Conservation (phyloP, 768 basidiomycete species). For the Dacryopinax primogenitus region DNA sequence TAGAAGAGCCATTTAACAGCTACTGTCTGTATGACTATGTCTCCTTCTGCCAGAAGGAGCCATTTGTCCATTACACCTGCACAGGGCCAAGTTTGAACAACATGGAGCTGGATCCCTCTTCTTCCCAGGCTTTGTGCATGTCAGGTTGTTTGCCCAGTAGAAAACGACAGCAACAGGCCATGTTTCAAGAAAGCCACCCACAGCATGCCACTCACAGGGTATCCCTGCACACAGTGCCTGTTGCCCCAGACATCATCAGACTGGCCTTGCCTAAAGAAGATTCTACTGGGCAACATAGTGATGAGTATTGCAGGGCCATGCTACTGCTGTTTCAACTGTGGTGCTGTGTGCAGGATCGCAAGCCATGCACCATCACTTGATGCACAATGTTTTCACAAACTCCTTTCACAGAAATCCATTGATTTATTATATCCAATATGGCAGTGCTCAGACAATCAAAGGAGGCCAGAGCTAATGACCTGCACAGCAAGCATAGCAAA, state of each 20-base stretch:
- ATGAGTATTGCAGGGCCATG: conserved; percentile 29
- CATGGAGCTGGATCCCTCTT: too few relatives aligned
- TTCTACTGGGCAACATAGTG: conserved; percentile 9
- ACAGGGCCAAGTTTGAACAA: neutral
- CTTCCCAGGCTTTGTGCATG: too few relatives aligned
- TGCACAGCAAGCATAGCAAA: conserved; percentile 9
- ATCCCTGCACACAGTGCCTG: too few relatives aligned
- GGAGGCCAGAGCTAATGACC: conserved; percentile 28
- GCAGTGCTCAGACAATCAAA: conserved; percentile 33
- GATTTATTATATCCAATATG: conserved; percentile 30
- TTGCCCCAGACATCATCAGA: conserved; percentile 31
- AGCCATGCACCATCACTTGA: conserved; percentile 20
- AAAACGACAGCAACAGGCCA: too few relatives aligned
- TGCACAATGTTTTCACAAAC: conserved; percentile 22
- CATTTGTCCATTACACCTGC: conserved; percentile 10
- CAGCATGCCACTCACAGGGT: too few relatives aligned
- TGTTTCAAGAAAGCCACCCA: too few relatives aligned
- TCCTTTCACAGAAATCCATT: conserved; percentile 8
- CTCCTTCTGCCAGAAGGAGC: conserved; percentile 16
- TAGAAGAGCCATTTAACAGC: conserved; percentile 13
- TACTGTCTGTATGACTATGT: conserved; percentile 27
- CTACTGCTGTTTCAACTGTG: conserved; percentile 36
- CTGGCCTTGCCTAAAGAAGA: conserved; percentile 27
- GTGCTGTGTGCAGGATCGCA: conserved; percentile 24
- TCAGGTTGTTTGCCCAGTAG: too few relatives aligned